phyloP scores from a whole-genome alignment of 2,329 filamentous ascomycete genomes.

The Sclerotinia spermophila region DNA sequence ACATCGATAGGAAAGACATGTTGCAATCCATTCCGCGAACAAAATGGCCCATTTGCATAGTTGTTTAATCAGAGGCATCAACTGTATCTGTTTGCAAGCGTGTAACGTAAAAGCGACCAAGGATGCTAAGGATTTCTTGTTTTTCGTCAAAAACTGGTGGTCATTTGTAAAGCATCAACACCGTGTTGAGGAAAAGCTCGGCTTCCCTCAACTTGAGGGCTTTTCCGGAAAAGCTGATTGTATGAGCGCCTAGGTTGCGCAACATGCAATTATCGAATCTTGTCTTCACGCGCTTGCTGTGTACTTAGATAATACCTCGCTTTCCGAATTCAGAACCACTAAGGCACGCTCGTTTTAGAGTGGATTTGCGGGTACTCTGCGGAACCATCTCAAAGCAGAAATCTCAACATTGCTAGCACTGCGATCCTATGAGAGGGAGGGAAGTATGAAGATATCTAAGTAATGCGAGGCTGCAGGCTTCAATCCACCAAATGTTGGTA shows the following conservation, averaged over 20 bases:
- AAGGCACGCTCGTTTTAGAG: not conserved
- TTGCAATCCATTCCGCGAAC: not conserved
- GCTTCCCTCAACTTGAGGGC: not conserved
- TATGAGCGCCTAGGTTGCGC: not conserved
- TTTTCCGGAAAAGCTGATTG: not conserved
- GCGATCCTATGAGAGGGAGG: not conserved
- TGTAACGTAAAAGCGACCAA: not conserved
- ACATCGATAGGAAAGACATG: not conserved
- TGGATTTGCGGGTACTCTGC: not conserved
- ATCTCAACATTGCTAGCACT: not conserved
- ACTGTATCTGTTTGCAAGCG: not conserved
- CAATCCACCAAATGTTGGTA: not conserved
- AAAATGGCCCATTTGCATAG: not conserved
- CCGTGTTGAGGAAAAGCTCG: not conserved
- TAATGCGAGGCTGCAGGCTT: not conserved
- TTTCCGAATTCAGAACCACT: not conserved
- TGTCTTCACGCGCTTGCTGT: not conserved
- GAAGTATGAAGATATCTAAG: not conserved
- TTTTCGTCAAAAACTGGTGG: not conserved
- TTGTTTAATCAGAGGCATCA: not conserved
- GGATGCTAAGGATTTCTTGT: not conserved
- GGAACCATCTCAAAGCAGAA: not conserved
- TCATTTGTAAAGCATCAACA: not conserved
- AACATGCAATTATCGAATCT: not conserved
- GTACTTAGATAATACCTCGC: not conserved